Percentiles rank a stretch among this genome's conserved stretches.
phyloP scores from a whole-genome alignment of 78 protist genomes.

The Dictyostelium brefeldianum region DNA sequence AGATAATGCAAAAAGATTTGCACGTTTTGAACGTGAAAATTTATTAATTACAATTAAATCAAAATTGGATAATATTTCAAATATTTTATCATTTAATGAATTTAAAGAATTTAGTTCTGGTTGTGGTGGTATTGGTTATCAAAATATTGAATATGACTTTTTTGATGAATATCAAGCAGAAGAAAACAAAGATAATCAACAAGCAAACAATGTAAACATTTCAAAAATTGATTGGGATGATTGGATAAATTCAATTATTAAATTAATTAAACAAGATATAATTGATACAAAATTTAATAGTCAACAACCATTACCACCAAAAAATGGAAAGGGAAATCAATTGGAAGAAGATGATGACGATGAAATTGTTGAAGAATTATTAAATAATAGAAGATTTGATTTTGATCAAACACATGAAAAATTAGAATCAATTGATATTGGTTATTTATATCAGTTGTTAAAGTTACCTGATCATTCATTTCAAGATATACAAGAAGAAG shows the following conservation, averaged over 20 bases:
- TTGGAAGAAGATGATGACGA: conserved; percentile 56
- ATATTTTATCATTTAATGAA: neutral
- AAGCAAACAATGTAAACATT: neutral
- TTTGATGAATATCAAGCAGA: neutral
- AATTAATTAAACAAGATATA: neutral
- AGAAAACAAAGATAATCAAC: neutral
- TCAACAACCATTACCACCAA: neutral
- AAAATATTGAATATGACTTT: too few species aligned
- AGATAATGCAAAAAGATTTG: neutral
- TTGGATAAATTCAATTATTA: conserved; percentile 8
- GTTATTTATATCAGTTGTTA: neutral
- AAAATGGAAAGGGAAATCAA: neutral
- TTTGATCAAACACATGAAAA: neutral
- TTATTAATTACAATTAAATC: neutral
- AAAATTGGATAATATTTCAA: neutral
- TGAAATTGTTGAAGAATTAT: neutral
- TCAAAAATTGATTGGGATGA: neutral
- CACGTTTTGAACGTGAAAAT: neutral
- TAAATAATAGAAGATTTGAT: conserved; percentile 28
- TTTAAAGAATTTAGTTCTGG: neutral
- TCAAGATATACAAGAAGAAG: neutral
- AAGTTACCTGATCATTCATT: neutral
- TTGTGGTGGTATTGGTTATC: too few species aligned
- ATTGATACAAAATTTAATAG: neutral
- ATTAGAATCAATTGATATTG: neutral